These are phyloP conservation scores for Neurospora sp. DNA, from an alignment of 495 filamentous ascomycete species.

Conservation along the genomic window DNA sequence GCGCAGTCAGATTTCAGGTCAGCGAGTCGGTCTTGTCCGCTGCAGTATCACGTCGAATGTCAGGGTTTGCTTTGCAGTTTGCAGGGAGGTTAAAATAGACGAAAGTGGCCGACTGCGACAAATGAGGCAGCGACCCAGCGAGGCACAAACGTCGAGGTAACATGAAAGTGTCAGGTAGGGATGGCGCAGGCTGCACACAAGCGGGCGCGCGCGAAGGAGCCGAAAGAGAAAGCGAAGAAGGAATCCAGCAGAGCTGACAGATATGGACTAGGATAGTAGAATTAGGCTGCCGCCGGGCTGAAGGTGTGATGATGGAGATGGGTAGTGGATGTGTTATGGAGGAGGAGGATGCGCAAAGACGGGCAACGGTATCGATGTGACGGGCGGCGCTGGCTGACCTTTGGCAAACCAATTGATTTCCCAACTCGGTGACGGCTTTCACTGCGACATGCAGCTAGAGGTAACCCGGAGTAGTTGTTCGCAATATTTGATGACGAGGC, in stretches of 20 bases:
- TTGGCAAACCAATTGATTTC: background rate
- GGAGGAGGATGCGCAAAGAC: background rate
- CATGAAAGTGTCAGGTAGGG: conserved; percentile 2
- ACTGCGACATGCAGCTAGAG: background rate
- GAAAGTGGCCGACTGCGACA: conserved; percentile 30
- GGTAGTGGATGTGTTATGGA: background rate
- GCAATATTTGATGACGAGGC: background rate
- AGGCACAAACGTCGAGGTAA: conserved; percentile 14
- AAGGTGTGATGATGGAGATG: background rate
- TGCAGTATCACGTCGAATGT: conserved; percentile 22
- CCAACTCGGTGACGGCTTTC: background rate
- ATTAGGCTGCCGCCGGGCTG: background rate
- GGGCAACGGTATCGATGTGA: background rate
- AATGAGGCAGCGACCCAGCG: conserved; percentile 20
- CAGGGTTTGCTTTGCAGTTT: conserved; percentile 12
- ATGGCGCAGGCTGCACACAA: conserved; percentile 5
- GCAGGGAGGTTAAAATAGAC: conserved; percentile 24
- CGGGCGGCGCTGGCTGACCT: background rate
- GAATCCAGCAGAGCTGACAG: background rate
- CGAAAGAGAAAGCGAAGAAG: background rate
- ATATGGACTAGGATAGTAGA: background rate
- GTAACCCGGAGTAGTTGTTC: background rate
- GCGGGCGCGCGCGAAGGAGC: background rate
- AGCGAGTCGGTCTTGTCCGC: conserved; percentile 24
- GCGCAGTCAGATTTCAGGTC: conserved; percentile 1